These are phyloP conservation scores for Fusarium sp. DNA, from an alignment of 2,329 filamentous ascomycete species.

Conservation along the genomic window DNA sequence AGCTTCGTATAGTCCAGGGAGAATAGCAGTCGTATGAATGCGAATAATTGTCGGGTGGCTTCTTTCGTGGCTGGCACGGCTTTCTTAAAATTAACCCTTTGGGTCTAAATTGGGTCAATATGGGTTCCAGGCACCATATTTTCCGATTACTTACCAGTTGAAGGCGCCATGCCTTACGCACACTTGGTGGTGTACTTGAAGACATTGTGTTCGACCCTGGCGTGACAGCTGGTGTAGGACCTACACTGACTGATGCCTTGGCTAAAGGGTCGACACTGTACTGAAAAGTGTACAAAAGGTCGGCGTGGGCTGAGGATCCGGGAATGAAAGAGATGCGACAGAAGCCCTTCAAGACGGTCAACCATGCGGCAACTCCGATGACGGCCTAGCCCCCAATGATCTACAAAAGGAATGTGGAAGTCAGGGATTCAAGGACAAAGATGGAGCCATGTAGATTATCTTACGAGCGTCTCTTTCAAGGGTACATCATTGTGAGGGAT, in stretches of 20 bases:
- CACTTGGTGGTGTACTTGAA: neutral
- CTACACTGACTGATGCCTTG: neutral
- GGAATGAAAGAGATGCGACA: neutral
- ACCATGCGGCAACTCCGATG: neutral
- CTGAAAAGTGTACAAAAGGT: neutral
- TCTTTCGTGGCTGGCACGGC: neutral
- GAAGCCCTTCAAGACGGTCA: neutral
- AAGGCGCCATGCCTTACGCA: neutral
- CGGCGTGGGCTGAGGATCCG: neutral
- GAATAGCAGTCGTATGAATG: neutral
- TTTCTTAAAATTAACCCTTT: neutral
- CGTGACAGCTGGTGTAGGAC: neutral
- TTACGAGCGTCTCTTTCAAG: neutral
- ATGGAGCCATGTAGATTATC: neutral
- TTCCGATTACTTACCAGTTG: neutral
- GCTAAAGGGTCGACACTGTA: neutral
- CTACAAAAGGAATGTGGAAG: neutral
- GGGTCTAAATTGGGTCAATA: neutral
- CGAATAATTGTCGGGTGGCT: neutral
- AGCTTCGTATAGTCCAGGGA: conserved; percentile 1
- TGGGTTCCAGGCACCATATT: neutral
- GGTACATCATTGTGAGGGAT: neutral
- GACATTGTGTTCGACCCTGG: neutral
- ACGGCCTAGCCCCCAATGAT: neutral
- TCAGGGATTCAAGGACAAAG: neutral